phyloP scores from a whole-genome alignment of 495 filamentous ascomycete genomes.

The Penicillium taxi region DNA sequence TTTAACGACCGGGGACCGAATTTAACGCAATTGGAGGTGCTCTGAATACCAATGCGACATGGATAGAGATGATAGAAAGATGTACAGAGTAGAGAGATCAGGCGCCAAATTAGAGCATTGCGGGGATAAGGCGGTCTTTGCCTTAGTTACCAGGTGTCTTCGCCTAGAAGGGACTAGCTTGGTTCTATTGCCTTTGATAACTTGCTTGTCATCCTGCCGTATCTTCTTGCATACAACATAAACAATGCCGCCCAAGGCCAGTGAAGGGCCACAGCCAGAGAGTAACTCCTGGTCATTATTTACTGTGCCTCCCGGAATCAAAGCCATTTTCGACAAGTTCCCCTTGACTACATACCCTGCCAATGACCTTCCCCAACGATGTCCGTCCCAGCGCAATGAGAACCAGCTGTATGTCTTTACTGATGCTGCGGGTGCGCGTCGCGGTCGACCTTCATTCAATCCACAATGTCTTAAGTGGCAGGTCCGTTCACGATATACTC shows the following conservation, averaged over 20 bases:
- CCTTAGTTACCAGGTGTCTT: no score
- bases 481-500: conserved; percentile 42
- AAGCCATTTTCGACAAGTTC: conserved; percentile 73
- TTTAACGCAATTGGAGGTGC: background rate
- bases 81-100: no score
- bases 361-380: conserved; percentile 65
- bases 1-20: background rate
- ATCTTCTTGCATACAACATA: conserved; percentile 2
- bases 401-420: conserved; percentile 74
- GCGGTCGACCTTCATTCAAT: conserved; percentile 73
- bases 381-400: conserved; percentile 37
- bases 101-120: no score
- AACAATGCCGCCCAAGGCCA: conserved; percentile 30
- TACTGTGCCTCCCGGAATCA: conserved; percentile 66
- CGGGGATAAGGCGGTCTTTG: no score
- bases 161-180: no score
- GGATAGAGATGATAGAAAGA: no score
- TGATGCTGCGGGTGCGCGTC: conserved; percentile 52
- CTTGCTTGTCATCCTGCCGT: no score
- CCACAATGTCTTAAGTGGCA: conserved; percentile 95
- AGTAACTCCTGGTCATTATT: conserved; percentile 39
- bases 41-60: no score
- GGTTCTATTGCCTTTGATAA: no score
- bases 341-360: conserved; percentile 70
- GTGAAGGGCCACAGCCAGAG: conserved; percentile 18